Percentiles rank a stretch among this genome's conserved stretches.
phyloP scores from a whole-genome alignment of 331 rosid genomes.

The Telfairia occidentalis region DNA sequence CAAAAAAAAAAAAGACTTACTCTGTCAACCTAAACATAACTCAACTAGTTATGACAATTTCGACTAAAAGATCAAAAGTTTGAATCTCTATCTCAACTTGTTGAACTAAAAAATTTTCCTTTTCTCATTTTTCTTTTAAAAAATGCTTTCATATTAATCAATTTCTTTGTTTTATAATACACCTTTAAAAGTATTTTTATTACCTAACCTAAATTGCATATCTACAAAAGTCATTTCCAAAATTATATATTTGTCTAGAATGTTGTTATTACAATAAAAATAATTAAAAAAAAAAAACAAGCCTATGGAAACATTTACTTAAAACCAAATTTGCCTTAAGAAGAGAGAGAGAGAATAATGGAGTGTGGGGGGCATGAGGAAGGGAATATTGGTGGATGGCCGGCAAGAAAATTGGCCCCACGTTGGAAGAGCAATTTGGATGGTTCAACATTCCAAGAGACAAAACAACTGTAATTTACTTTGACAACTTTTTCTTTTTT shows the following conservation, averaged over 20 bases:
- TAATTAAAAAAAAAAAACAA: too few relatives aligned
- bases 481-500: background rate
- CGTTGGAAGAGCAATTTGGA: conserved; percentile 1
- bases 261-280: background rate
- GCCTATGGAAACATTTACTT: background rate
- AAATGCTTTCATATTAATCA: background rate
- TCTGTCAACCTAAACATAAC: too few relatives aligned
- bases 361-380: conserved; percentile 2
- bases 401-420: background rate
- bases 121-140: too few relatives aligned
- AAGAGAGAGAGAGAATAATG: background rate
- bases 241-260: background rate
- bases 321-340: background rate
- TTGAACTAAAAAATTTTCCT: too few relatives aligned
- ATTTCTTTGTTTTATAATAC: background rate
- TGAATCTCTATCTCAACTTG: too few relatives aligned
- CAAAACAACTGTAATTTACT: background rate
- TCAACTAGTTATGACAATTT: too few relatives aligned
- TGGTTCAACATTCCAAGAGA: background rate
- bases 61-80: too few relatives aligned
- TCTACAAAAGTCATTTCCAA: background rate
- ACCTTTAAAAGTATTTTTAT: background rate
- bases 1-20: too few relatives aligned
- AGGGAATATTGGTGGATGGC: conserved; percentile 5
- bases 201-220: background rate